Evolutionary conservation across 805 yeast genomes (phyloP).

Genomic region (Nakazawaea wyomingensis): DNA sequence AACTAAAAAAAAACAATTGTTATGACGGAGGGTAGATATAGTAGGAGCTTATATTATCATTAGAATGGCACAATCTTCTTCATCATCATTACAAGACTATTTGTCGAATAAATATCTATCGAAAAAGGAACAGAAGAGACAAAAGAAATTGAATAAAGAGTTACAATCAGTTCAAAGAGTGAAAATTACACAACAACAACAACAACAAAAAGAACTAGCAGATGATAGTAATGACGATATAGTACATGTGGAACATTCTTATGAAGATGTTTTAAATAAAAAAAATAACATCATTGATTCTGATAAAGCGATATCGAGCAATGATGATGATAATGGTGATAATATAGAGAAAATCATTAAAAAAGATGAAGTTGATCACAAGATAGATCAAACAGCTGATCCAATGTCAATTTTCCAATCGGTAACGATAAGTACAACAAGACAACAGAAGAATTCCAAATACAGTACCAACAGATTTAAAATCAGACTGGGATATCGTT

Average conservation of each 20-base stretch:
- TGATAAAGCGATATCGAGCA: not conserved
- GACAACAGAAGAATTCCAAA: conserved; percentile 18
- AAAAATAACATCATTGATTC: conserved; percentile 15
- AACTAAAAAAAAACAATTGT: no score
- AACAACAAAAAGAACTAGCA: not conserved
- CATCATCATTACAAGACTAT: conserved; percentile 33
- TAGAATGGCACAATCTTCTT: not conserved
- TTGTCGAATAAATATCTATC: conserved; percentile 39
- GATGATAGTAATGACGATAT: not conserved
- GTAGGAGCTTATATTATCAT: no score
- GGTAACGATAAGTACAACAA: not conserved
- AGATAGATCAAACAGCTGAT: not conserved
- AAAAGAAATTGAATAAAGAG: conserved; percentile 23
- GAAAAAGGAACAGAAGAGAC: conserved; percentile 21
- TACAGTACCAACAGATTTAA: conserved; percentile 69
- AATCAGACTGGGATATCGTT: no score
- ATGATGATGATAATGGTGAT: no score
- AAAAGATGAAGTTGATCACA: no score
- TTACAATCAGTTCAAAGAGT: conserved; percentile 17
- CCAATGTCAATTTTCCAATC: conserved; percentile 1
- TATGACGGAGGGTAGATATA: no score
- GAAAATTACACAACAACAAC: conserved; percentile 16
- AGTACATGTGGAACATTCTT: not conserved
- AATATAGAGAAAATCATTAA: no score
- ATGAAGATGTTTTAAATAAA: conserved; percentile 21